phyloP scores from a whole-genome alignment of 2,329 filamentous ascomycete species.

The Verticillium albo-atrum region DNA sequence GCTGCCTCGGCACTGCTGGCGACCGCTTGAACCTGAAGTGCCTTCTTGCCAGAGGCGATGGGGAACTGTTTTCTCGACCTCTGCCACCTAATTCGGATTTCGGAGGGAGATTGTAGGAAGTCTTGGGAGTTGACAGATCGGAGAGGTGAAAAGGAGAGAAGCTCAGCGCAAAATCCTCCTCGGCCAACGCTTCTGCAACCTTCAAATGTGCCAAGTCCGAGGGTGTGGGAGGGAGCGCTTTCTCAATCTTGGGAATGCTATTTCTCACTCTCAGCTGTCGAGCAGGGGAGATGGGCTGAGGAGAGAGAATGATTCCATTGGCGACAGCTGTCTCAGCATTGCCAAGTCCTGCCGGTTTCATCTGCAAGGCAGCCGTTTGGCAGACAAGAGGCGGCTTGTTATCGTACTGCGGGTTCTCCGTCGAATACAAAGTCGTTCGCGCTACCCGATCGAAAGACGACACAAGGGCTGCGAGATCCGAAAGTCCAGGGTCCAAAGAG shows the following conservation, averaged over 20 bases:
- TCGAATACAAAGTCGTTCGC: constrained; percentile 8
- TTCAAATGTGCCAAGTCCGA: constrained; percentile 12
- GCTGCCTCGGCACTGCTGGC: not conserved
- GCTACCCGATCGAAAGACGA: constrained; percentile 21
- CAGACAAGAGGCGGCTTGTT: constrained; percentile 7
- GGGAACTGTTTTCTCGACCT: not conserved
- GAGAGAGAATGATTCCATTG: constrained; percentile 29
- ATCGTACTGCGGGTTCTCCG: not conserved
- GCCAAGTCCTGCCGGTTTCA: constrained; percentile 8
- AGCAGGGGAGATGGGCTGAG: constrained; percentile 43
- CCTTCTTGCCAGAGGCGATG: not conserved
- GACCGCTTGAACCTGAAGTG: not conserved
- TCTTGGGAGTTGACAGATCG: constrained; percentile 6
- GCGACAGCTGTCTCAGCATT: constrained; percentile 6
- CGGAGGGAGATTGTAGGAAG: not conserved
- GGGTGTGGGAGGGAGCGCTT: constrained; percentile 43
- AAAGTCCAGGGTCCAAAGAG: constrained; percentile 16
- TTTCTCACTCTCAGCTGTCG: constrained; percentile 40
- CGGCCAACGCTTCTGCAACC: not conserved
- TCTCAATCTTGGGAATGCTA: constrained; percentile 48
- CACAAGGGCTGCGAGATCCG: constrained; percentile 23
- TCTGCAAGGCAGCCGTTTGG: constrained; percentile 17
- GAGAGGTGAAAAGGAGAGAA: constrained; percentile 12
- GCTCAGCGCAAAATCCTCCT: constrained; percentile 6
- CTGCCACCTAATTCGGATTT: not conserved